phyloP scores from a whole-genome alignment of 805 yeast genomes.

The Candida mattraensis region DNA sequence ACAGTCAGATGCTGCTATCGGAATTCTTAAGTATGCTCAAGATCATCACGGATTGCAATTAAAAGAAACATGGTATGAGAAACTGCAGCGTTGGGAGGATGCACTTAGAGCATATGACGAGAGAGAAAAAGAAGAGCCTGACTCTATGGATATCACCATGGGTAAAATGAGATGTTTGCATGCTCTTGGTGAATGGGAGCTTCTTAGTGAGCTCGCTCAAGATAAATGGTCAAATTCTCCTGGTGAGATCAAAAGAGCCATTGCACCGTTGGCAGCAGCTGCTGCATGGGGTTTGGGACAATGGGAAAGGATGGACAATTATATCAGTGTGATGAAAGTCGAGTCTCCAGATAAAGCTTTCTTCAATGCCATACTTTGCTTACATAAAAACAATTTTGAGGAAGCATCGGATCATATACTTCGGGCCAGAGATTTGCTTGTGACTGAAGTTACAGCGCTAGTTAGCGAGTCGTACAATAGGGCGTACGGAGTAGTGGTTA shows the following conservation, averaged over 20 bases:
- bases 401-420: slow-evolving; percentile 78
- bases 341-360: slow-evolving; percentile 95
- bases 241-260: slow-evolving; percentile 70
- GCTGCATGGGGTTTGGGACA: slow-evolving; percentile 98
- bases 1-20: slow-evolving; percentile 97
- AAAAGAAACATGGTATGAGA: slow-evolving; percentile 97
- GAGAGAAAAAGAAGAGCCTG: slow-evolving; percentile 63
- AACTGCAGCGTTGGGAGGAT: slow-evolving; percentile 96
- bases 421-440: slow-evolving; percentile 83
- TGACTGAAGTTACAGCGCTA: slow-evolving; percentile 90
- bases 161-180: slow-evolving; percentile 98
- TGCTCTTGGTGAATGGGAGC: slow-evolving; percentile 99
- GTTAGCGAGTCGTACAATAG: slow-evolving; percentile 95
- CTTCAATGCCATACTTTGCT: slow-evolving; percentile 83
- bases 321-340: slow-evolving; percentile 82
- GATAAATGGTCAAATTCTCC: slow-evolving; percentile 80
- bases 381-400: slow-evolving; percentile 83
- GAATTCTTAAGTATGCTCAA: slow-evolving; percentile 92
- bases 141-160: slow-evolving; percentile 84
- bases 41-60: slow-evolving; percentile 86
- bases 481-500: slow-evolving; percentile 94
- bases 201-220: slow-evolving; percentile 78
- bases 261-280: slow-evolving; percentile 98
- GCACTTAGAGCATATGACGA: slow-evolving; percentile 88
- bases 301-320: slow-evolving; percentile 95